phyloP scores from a whole-genome alignment of 2,329 filamentous ascomycete genomes.

The Chrysoporthe puriensis region DNA sequence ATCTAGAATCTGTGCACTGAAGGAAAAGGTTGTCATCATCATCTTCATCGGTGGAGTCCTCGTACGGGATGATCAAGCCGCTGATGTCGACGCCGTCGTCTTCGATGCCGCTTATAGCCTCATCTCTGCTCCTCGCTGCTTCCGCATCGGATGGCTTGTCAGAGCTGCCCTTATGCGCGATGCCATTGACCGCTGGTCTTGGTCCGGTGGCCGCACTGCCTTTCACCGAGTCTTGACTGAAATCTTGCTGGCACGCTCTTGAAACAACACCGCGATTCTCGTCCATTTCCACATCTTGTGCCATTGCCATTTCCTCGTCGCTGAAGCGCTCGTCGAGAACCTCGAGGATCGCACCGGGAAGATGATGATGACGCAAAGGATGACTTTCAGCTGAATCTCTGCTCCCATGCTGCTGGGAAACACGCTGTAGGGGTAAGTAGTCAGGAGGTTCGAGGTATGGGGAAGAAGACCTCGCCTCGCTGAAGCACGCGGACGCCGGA shows the following conservation, averaged over 20 bases:
- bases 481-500: constrained; percentile 38
- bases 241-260: neutral
- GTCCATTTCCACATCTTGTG: neutral
- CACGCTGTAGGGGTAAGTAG: constrained; percentile 36
- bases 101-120: constrained; percentile 25
- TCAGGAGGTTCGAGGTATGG: constrained; percentile 47
- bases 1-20: constrained; percentile 58
- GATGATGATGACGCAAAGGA: constrained; percentile 48
- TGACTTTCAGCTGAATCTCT: constrained; percentile 32
- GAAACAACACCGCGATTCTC: neutral
- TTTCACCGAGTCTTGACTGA: neutral
- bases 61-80: constrained; percentile 50
- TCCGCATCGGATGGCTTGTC: constrained; percentile 1
- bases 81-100: constrained; percentile 35
- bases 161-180: constrained; percentile 15
- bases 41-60: constrained; percentile 52
- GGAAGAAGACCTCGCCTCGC: constrained; percentile 46
- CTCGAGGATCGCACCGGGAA: constrained; percentile 49
- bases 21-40: constrained; percentile 64
- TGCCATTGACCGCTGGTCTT: constrained; percentile 19
- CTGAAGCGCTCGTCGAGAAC: constrained; percentile 37
- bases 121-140: constrained; percentile 31
- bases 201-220: neutral
- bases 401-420: constrained; percentile 41
- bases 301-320: constrained; percentile 26